Percentiles rank a stretch among this genome's conserved stretches.
These are phyloP conservation scores for Eutrema yunnanense DNA, from an alignment of 345 rosid genomes.

Conservation along the genomic window DNA sequence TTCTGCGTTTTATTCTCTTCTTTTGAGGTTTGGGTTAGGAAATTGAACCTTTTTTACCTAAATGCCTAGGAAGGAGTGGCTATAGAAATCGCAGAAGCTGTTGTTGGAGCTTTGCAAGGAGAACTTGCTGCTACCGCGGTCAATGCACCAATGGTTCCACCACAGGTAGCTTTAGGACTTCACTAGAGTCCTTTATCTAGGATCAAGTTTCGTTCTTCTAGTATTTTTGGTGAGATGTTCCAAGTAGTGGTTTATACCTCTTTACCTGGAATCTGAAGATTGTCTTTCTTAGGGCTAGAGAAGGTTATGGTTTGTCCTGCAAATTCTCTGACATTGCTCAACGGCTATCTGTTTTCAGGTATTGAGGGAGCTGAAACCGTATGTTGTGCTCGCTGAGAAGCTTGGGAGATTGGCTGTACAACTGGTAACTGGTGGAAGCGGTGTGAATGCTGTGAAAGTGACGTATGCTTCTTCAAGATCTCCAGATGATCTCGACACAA, in stretches of 20 bases:
- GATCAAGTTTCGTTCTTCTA: not conserved
- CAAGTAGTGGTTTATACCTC: not conserved
- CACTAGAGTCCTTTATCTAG: not conserved
- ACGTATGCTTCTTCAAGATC: slow-evolving; percentile 56
- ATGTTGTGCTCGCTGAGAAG: slow-evolving; percentile 52
- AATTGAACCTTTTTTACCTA: not conserved
- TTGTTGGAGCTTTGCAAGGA: slow-evolving; percentile 49
- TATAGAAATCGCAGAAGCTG: slow-evolving; percentile 54
- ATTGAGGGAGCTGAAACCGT: slow-evolving; percentile 53
- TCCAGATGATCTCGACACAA: slow-evolving; percentile 72
- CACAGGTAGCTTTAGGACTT: slow-evolving; percentile 31
- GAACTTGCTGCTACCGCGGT: slow-evolving; percentile 53
- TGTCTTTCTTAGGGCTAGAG: not conserved
- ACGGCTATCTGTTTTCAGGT: slow-evolving; percentile 35
- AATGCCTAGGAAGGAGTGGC: slow-evolving; percentile 46
- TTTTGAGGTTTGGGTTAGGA: not conserved
- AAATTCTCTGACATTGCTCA: not conserved
- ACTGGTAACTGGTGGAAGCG: slow-evolving; percentile 67
- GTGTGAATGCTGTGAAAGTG: slow-evolving; percentile 50
- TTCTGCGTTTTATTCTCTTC: not conserved
- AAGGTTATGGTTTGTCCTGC: not conserved
- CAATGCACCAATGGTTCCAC: slow-evolving; percentile 59
- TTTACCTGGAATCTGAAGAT: not conserved
- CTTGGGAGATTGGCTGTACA: slow-evolving; percentile 62
- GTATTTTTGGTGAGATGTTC: not conserved